Conservation (phyloP, 805 yeast species). For the Jamesozyma jinghongensis region DNA sequence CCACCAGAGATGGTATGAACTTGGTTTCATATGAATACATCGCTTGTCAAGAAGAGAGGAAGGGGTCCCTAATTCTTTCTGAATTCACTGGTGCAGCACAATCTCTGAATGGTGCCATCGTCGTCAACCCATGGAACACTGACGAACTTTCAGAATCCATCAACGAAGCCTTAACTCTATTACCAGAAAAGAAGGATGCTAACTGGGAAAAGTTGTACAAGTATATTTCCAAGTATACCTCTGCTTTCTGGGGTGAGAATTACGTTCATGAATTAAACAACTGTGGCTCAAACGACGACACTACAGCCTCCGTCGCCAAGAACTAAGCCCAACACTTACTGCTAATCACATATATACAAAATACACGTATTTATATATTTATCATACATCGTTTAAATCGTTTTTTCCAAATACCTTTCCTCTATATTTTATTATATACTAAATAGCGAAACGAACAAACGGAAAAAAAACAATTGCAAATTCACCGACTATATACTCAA, state of each 20-base stretch:
- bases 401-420: no score
- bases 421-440: no score
- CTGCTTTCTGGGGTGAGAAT: conserved; percentile 94
- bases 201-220: conserved; percentile 79
- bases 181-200: conserved; percentile 66
- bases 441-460: no score
- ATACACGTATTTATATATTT: no score
- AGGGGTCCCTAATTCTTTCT: conserved; percentile 79
- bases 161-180: conserved; percentile 75
- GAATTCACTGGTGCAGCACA: conserved; percentile 99
- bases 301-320: background rate
- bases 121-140: conserved; percentile 97
- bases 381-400: no score
- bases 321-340: background rate
- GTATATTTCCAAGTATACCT: conserved; percentile 87
- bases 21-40: conserved; percentile 92
- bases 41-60: conserved; percentile 81
- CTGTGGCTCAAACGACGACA: conserved; percentile 8
- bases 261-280: conserved; percentile 79
- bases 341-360: no score
- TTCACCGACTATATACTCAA: no score
- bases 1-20: conserved; percentile 98
- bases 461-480: no score
- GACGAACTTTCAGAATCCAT: conserved; percentile 86
- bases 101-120: conserved; percentile 83